Conservation (phyloP, 2,329 filamentous ascomycete genomes). For the Botrytis squamosa region DNA sequence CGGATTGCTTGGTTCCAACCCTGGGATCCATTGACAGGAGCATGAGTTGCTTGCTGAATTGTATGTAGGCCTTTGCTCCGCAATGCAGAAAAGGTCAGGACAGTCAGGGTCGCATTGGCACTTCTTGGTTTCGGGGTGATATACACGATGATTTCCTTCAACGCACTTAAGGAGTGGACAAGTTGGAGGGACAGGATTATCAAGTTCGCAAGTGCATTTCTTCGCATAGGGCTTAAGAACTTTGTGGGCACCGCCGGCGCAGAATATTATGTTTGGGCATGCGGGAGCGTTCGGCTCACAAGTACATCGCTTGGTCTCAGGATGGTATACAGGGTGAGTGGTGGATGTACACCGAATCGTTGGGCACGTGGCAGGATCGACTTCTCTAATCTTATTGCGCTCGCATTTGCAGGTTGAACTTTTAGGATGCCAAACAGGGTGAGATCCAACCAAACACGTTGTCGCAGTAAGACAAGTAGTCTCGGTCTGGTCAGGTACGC, state of each 20-base stretch:
- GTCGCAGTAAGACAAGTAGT: conserved; percentile 16
- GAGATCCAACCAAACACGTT: not conserved
- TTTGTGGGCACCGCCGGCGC: conserved; percentile 25
- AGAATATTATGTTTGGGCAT: conserved; percentile 25
- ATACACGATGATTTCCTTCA: conserved; percentile 26
- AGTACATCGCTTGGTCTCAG: conserved; percentile 24
- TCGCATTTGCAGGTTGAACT: conserved; percentile 15
- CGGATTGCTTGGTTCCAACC: conserved; percentile 20
- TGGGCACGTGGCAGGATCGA: conserved; percentile 22
- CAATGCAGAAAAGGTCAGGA: conserved; percentile 28
- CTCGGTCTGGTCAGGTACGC: conserved; percentile 14
- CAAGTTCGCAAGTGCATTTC: conserved; percentile 28
- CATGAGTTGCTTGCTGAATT: conserved; percentile 25
- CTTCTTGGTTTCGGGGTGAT: conserved; percentile 25
- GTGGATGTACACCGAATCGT: conserved; percentile 26
- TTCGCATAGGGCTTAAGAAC: conserved; percentile 17
- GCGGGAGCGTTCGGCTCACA: conserved; percentile 23
- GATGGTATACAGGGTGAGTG: conserved; percentile 26
- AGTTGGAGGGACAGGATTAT: conserved; percentile 18
- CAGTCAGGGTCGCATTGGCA: conserved; percentile 29
- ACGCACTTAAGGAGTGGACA: conserved; percentile 30
- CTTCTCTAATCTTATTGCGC: not conserved
- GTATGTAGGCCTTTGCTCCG: conserved; percentile 23
- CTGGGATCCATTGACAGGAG: conserved; percentile 25
- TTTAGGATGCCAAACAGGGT: conserved; percentile 12